A percentile compares a stretch with the other conserved stretches of the same genome.
Conservation (phyloP, 164 flowering plant genomes). For the Houttuynia cordata region DNA sequence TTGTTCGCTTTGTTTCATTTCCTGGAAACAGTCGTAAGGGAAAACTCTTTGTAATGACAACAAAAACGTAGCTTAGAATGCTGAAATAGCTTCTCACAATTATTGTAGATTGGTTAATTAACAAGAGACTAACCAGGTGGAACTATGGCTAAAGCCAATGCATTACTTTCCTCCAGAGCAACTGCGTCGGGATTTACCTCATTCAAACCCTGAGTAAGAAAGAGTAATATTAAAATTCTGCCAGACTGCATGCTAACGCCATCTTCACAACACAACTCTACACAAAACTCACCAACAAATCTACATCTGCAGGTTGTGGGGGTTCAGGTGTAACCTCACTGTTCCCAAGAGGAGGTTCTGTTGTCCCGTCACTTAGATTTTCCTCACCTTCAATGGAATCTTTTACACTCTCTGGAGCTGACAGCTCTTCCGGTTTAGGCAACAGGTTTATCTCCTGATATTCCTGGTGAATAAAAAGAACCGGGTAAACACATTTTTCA, state of each 20-base stretch:
- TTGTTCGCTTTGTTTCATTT: background rate
- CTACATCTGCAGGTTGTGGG: conserved; percentile 26
- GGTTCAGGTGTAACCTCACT: conserved; percentile 24
- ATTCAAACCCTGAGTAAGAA: conserved; percentile 63
- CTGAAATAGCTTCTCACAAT: background rate
- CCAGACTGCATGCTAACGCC: background rate
- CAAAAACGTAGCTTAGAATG: background rate
- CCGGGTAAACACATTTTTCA: background rate
- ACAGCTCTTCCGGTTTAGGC: conserved; percentile 31
- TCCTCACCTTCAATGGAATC: conserved; percentile 28
- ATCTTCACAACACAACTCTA: background rate
- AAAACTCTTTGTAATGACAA: background rate
- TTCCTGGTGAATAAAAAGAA: conserved; percentile 25
- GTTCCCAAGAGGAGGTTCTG: conserved; percentile 30
- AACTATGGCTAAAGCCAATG: conserved; percentile 85
- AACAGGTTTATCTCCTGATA: conserved; percentile 29
- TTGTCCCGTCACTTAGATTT: conserved; percentile 15
- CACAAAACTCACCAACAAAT: conserved; percentile 48
- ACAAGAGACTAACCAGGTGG: conserved; percentile 40
- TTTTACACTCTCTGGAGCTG: conserved; percentile 22
- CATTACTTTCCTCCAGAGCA: conserved; percentile 78
- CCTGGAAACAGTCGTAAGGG: conserved; percentile 2
- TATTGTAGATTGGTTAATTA: background rate
- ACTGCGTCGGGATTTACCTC: conserved; percentile 62
- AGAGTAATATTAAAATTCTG: background rate